Evolutionary conservation across 768 basidiomycete genomes (phyloP), one percentile per base, ranked within the genome.

Genomic region (Gymnopilus dilepis): DNA sequence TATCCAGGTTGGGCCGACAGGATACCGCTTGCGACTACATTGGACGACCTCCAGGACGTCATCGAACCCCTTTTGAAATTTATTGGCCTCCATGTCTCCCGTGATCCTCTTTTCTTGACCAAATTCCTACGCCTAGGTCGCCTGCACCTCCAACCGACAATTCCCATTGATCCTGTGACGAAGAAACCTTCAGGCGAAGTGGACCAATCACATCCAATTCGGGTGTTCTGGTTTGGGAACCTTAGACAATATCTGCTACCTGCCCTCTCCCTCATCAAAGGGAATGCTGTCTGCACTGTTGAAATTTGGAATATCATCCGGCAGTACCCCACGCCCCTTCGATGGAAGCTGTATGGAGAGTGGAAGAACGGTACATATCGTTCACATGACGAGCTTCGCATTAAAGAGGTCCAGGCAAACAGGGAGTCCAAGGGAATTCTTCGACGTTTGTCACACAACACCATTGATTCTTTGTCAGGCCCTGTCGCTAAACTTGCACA

Each of bases 321-420:
- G 40, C 85, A 87, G 63, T 93, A 90, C 71, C 89, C 92, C 58
- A 88, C 88, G 56, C 85, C 88, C 6, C 78, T 84, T 22, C 92
- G 97, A 8, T 99, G 95, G 90, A 84, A 83, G 48, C 80, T 99
- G 31, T 99, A 99, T 69, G 97, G 95, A 41, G 96, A 98, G 78
- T 99, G 97, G 97, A 91, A 90, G 73, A 80, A 85, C 37, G 78
- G 77, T 47, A 82, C 78, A 21, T 94, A 95, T 74, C 83, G 82
- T 62, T 86, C 86, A 15, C 87, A 95, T 76, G 86, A 92, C 19
- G 91, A 92, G 71, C 82, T 97, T 43, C 84, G 84, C 30, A 86
- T 95, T 53, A 92, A 91, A 40, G 80, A 86, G 60, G 89, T 91
- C 5, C 91, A 96, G 69, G 91, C 92, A 40, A 91, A 95, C 56